Base-by-base conservation (phyloP, 75 land plant species). In the Isoetes taiwanensis region DNA sequence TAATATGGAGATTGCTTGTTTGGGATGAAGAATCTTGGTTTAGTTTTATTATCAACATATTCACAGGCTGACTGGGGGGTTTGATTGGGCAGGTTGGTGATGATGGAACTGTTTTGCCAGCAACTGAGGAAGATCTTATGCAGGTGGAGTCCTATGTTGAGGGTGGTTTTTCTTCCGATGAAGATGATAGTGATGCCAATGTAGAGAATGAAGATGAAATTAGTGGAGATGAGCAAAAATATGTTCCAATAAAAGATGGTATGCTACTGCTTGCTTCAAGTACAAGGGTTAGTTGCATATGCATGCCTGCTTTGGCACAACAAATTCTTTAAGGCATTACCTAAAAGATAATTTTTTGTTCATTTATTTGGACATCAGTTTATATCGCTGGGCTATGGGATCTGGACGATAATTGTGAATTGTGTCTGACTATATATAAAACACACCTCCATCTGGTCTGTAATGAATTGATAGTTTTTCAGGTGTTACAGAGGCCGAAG, bases 21-120 rank as follows among this genome's bases (percentile, higher is more conserved):
- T n/a, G n/a, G n/a, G n/a, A n/a, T 1, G 10, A 20, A 2, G 34
- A 1, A 38, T 17, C 1, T 38, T 59, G 10, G 10, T 1, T 17
- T 25, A 14, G 3, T 4, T 5, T 30, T 57, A 4, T 30, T 35
- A 5, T n/a, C 34, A n/a, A 5, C 3, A 2, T 16, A 20, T 19
- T 59, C 3, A 59, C 23, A 30, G 1, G 33, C 23, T 52, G 8
- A 30, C n/a, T 33, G 23, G 16, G 19, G 1, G 9, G 14, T 14
- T 52, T 64, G 25, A 16, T 30, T 9, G 54, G 17, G 42, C 67
- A 70, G 72, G 72, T 70, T 70, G 72, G 67, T 46, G 72, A 70
- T 30, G 68, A 70, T 64, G 72, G 72, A 25, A 41, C 68, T 34
- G 72, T 70, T 28, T 39, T 70, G 34, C 67, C 72, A 43, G 61